Percentiles rank a stretch among this genome's conserved stretches.
phyloP scores from a whole-genome alignment of 805 yeast genomes.

The Yarrowia sp. region DNA sequence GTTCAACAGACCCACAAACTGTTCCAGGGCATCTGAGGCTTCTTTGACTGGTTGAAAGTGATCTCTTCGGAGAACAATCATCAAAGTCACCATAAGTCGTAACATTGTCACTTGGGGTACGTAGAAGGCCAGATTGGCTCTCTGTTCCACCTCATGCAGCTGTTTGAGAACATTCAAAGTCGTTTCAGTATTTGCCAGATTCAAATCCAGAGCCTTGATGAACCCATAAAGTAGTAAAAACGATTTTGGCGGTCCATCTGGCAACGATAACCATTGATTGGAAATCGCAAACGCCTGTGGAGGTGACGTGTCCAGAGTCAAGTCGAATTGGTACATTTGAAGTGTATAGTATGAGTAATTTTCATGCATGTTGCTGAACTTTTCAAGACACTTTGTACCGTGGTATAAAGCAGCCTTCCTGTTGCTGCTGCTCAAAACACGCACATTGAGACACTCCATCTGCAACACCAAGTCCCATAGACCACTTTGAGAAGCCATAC shows the following conservation, averaged over 20 bases:
- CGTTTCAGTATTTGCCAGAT: neutral
- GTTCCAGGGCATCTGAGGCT: neutral
- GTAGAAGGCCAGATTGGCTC: neutral
- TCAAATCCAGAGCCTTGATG: neutral
- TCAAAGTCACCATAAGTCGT: neutral
- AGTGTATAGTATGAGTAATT: conserved; percentile 14
- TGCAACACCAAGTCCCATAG: conserved; percentile 19
- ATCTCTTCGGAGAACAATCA: neutral
- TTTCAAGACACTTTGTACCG: neutral
- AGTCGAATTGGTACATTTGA: conserved; percentile 9
- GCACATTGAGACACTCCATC: conserved; percentile 27
- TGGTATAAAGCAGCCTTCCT: conserved; percentile 15
- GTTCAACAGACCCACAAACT: neutral
- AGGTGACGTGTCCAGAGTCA: neutral
- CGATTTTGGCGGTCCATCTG: conserved; percentile 16
- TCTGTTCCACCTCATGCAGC: neutral
- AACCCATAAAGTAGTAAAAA: conserved; percentile 6
- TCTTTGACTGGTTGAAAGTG: neutral
- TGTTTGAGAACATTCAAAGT: neutral
- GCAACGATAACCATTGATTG: neutral
- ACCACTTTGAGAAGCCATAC: conserved; percentile 16
- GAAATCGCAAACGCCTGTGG: conserved; percentile 16
- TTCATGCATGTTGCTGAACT: conserved; percentile 10
- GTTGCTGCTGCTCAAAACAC: neutral
- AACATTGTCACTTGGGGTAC: conserved; percentile 19